phyloP scores from a whole-genome alignment of 2,329 filamentous ascomycete genomes.

The Penicillium palitans region DNA sequence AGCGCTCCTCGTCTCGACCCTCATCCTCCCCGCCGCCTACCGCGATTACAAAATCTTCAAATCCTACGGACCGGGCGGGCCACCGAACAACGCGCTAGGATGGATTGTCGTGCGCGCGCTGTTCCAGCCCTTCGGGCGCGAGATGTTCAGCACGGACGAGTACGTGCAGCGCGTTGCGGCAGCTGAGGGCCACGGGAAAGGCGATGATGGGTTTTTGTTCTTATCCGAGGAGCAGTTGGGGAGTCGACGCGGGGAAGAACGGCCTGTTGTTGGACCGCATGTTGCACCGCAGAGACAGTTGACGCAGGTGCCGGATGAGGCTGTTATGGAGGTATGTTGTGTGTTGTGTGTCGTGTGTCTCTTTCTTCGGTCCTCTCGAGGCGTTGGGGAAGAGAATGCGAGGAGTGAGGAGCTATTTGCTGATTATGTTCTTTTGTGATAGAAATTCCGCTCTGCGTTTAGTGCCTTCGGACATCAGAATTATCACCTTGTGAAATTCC shows the following conservation, averaged over 20 bases:
- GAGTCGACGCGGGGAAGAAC: slow-evolving; percentile 15
- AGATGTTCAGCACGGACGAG: slow-evolving; percentile 32
- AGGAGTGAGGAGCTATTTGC: neutral
- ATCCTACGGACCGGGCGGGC: slow-evolving; percentile 39
- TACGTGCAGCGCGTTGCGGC: slow-evolving; percentile 27
- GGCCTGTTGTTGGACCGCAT: slow-evolving; percentile 31
- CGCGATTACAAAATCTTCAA: slow-evolving; percentile 40
- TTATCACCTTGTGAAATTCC: slow-evolving; percentile 29
- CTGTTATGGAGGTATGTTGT: slow-evolving; percentile 28
- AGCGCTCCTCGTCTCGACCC: slow-evolving; percentile 14
- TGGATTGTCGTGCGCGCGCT: slow-evolving; percentile 33
- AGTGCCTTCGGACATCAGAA: slow-evolving; percentile 27
- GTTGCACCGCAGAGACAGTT: slow-evolving; percentile 34
- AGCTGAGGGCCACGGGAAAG: slow-evolving; percentile 26
- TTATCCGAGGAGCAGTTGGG: slow-evolving; percentile 22
- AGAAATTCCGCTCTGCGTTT: slow-evolving; percentile 31
- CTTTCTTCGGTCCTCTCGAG: too few relatives aligned
- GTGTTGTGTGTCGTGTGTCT: too few relatives aligned
- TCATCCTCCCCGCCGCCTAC: slow-evolving; percentile 28
- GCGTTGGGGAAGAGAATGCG: neutral
- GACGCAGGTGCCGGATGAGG: slow-evolving; percentile 24
- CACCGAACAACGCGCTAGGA: slow-evolving; percentile 39
- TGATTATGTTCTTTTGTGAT: neutral
- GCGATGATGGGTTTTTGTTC: slow-evolving; percentile 20
- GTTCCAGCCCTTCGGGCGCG: slow-evolving; percentile 27